phyloP scores from a whole-genome alignment of 2,329 filamentous ascomycete genomes.

The Phaeomoniella chlamydospora region DNA sequence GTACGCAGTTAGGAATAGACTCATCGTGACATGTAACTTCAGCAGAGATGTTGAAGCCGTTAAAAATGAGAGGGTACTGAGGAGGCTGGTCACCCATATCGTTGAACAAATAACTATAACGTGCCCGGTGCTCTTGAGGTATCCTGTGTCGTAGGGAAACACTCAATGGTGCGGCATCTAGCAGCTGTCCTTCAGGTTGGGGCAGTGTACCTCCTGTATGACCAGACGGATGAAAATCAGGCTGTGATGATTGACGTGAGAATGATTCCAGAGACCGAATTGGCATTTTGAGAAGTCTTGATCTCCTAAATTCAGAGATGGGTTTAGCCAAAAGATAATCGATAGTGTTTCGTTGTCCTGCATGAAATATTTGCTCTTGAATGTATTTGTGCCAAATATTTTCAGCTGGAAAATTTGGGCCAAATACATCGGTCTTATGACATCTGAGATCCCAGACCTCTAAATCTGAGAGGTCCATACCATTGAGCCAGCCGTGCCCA shows the following conservation, averaged over 20 bases:
- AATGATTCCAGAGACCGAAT: slow-evolving; percentile 3
- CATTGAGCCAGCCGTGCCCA: slow-evolving; percentile 52
- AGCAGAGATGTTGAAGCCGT: slow-evolving; percentile 16
- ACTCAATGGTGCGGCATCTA: too few species aligned
- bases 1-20: slow-evolving; percentile 9
- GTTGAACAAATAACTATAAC: not conserved
- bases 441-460: slow-evolving; percentile 30
- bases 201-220: not conserved
- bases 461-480: slow-evolving; percentile 41
- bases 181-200: too few species aligned
- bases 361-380: slow-evolving; percentile 10
- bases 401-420: slow-evolving; percentile 19
- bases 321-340: slow-evolving; percentile 4
- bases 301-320: slow-evolving; percentile 2
- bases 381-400: slow-evolving; percentile 15
- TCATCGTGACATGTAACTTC: slow-evolving; percentile 6
- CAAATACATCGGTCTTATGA: slow-evolving; percentile 30
- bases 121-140: not conserved
- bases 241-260: slow-evolving; percentile 4
- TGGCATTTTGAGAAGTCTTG: slow-evolving; percentile 3
- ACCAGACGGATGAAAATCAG: slow-evolving; percentile 2
- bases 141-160: not conserved
- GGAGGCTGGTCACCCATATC: slow-evolving; percentile 1
- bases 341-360: slow-evolving; percentile 12
- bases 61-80: slow-evolving; percentile 13